Conservation (phyloP, 176 grass and related monocot genomes). For the Lolium multiflorum region DNA sequence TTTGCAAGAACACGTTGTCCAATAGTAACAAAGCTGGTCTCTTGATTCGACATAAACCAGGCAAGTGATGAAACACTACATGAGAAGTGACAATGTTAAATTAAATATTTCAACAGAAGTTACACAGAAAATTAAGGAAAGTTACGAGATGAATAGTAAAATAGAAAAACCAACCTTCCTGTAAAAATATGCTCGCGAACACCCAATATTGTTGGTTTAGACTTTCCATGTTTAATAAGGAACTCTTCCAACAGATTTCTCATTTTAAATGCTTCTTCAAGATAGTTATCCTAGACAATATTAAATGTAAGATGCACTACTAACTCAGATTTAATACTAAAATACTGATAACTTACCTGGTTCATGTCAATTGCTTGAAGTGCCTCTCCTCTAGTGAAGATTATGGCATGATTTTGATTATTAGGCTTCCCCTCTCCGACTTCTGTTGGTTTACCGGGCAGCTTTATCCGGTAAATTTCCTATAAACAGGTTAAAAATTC, state of each 20-base stretch:
- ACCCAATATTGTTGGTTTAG: constrained; percentile 74
- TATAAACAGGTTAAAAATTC: constrained; percentile 40
- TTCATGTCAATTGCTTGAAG: constrained; percentile 91
- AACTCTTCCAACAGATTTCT: constrained; percentile 81
- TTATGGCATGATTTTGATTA: constrained; percentile 88
- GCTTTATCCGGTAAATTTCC: constrained; percentile 82
- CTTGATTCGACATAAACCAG: constrained; percentile 84
- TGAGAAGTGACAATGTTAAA: constrained; percentile 28
- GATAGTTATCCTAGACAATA: constrained; percentile 72
- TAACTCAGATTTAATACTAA: constrained; percentile 14
- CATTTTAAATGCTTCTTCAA: constrained; percentile 91
- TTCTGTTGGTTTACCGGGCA: constrained; percentile 80
- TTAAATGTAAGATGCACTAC: constrained; percentile 36
- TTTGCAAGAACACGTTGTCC: constrained; percentile 76
- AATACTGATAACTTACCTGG: constrained; percentile 52
- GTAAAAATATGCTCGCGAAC: constrained; percentile 85
- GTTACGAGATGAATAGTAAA: constrained; percentile 28
- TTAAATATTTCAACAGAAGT: constrained; percentile 21
- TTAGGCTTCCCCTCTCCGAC: constrained; percentile 82
- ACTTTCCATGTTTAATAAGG: constrained; percentile 45
- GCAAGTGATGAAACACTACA: constrained; percentile 75
- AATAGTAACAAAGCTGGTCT: constrained; percentile 77
- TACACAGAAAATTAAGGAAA: not conserved
- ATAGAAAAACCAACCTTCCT: constrained; percentile 61
- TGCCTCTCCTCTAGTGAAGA: constrained; percentile 84